Evolutionary conservation across 306 rosid species (phyloP), one percentile per base, ranked within the genome.

Genomic region (Alnus rubra): DNA sequence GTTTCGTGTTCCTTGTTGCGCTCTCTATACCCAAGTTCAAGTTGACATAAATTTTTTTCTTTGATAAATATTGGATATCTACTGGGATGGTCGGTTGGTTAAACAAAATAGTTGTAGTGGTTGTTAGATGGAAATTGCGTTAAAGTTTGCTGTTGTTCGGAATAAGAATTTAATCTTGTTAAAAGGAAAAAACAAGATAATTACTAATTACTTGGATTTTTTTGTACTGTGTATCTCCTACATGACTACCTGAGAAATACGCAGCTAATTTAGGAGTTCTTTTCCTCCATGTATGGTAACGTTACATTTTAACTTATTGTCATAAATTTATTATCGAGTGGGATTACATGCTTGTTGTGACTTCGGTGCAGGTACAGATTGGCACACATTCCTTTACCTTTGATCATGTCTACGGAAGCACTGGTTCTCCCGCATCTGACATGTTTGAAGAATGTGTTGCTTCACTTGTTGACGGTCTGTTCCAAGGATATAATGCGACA

Each of bases 401-500:
- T 48, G 99, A 96, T 87, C 98, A 93, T 84, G 98, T 96, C 62
- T 96, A 96, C 39, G 99, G 99, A 82, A 96, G 94, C 89, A 89
- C 97, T 0, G 89, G 96, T 80, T 88, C 97, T 65, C 93, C 96
- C 73, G 87, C 98, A 23, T 84, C 90, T 74, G 76, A 82, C 79
- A 93, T 96, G 97, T 96, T 91, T 81, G 97, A 91, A 62, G 98
- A 96, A 72, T 93, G 99, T 72, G 87, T 88, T 73, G 87, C 92
- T 85, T 87, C 98, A 28, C 94, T 96, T 42, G 94, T 96, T 55
- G 97, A 96, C 81, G 99, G 97, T 51, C 85, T 96, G 79, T 96
- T 96, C 85, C 99, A 93, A 85, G 99, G 99, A 87, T 96, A 96
- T 82, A 96, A 96, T 88, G 99, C 98, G 33, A 96, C 99, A 19